Conservation (phyloP, 75 land plant species). For the Gnetum montanum region DNA sequence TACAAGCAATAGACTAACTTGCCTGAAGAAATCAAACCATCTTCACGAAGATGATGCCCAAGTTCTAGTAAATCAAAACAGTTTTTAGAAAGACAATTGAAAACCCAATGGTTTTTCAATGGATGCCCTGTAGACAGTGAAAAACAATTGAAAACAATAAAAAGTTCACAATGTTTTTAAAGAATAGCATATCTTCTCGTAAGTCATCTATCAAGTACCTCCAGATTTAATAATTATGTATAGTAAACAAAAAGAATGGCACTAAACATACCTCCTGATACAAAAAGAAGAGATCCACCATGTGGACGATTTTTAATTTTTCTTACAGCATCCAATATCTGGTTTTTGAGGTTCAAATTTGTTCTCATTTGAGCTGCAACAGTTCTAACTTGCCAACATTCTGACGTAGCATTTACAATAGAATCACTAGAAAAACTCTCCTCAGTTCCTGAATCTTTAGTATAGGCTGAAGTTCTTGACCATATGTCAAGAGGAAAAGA, state of each 20-base stretch:
- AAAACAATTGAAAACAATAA: no score
- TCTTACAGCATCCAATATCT: slow-evolving; percentile 10
- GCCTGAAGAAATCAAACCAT: slow-evolving; percentile 17
- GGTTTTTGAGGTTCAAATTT: slow-evolving; percentile 7
- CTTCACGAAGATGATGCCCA: slow-evolving; percentile 15
- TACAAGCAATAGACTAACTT: no score
- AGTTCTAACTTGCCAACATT: slow-evolving; percentile 23
- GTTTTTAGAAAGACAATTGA: slow-evolving; percentile 11
- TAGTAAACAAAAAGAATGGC: no score
- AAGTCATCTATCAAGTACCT: no score
- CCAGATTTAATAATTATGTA: no score
- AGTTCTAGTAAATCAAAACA: slow-evolving; percentile 12
- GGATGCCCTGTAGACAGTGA: slow-evolving; percentile 15
- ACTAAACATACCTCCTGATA: slow-evolving; percentile 19
- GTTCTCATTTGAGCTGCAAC: slow-evolving; percentile 27
- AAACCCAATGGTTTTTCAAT: slow-evolving; percentile 13
- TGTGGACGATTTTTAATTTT: slow-evolving; percentile 9
- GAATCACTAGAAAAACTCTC: not conserved
- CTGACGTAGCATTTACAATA: not conserved
- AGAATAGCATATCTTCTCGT: no score
- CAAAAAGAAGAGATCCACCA: slow-evolving; percentile 21
- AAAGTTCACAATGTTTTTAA: no score
- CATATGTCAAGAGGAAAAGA: slow-evolving; percentile 9
- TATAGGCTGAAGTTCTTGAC: not conserved
- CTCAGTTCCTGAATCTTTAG: not conserved